Evolutionary conservation across 305 asterid species (phyloP), one percentile per base, ranked within the genome.

Genomic region (Rubia tinctorum): DNA sequence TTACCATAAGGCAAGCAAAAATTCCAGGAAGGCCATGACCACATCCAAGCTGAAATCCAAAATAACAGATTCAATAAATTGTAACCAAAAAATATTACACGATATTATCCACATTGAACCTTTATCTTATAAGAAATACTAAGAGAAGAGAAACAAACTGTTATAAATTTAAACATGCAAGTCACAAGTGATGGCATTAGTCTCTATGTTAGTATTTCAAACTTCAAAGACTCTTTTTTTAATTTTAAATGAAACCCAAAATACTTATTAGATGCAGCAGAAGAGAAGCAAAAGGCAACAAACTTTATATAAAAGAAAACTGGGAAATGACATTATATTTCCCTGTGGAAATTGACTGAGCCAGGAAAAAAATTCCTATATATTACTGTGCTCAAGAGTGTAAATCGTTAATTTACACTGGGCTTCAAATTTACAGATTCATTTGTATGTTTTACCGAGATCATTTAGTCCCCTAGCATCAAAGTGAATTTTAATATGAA

Each of bases 1-100:
- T 81, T 76, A 94, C 99, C 95, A 88, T 81, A 18, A 85, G 84
- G 88, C 92, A 88, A 72, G 95, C 85, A 79, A 82, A 90, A 34
- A 90, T 88, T 62, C 99, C 98, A 64, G 98, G 99, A 79, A 59
- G 64, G 37, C 64, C 64, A 23, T 59, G 64, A 59, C 64, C 64
- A 59, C 64, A 59, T 59, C 64, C 64, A 59, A 59, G 64, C 64
- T 59, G 64, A 59, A 59, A 59, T 22, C 37, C 64, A 59, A 59
- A 23, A 59, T 59, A 59, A 22, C 37, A 23, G 8, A 59, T 59
- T 59, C 64, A 22, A 22, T 59, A 59, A 9, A 72, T 55, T 66
- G 68, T 51, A 42, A 72, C 45, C n/a, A 15, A 11, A 23, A 58
- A 27, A n/a, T 17, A 34, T 17, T 9, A 43, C 71, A 60, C 10